phyloP scores from a whole-genome alignment of 2,329 filamentous ascomycete species.

The Pseudocercospora cruenta region DNA sequence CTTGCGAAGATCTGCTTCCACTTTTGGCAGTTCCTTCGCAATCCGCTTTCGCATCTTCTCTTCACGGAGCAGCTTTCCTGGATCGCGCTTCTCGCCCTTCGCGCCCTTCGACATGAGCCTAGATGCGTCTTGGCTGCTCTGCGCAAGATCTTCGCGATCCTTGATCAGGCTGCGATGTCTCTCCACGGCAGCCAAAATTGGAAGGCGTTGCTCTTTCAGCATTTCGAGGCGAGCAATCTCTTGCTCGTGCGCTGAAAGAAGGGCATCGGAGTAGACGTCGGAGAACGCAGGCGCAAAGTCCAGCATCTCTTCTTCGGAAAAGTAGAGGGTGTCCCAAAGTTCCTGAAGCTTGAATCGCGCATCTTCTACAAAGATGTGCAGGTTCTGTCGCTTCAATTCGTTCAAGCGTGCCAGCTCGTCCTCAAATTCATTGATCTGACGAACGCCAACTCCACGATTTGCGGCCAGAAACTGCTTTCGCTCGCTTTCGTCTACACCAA shows the following conservation, averaged over 20 bases:
- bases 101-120: slow-evolving; percentile 87
- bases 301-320: slow-evolving; percentile 97
- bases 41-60: slow-evolving; percentile 99
- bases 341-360: slow-evolving; percentile 87
- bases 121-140: slow-evolving; percentile 92
- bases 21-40: slow-evolving; percentile 90
- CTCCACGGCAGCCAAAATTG: slow-evolving; percentile 80
- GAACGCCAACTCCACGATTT: slow-evolving; percentile 87
- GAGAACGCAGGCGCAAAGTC: slow-evolving; percentile 91
- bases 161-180: slow-evolving; percentile 79
- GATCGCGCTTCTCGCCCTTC: slow-evolving; percentile 92
- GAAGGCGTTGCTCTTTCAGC: slow-evolving; percentile 83
- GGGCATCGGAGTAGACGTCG: slow-evolving; percentile 93
- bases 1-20: slow-evolving; percentile 80
- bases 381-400: slow-evolving; percentile 90
- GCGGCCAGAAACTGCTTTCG: slow-evolving; percentile 81
- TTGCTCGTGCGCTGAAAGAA: slow-evolving; percentile 90
- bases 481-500: slow-evolving; percentile 80
- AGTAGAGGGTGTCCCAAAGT: slow-evolving; percentile 91
- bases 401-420: slow-evolving; percentile 85
- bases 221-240: slow-evolving; percentile 83
- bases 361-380: slow-evolving; percentile 95
- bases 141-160: slow-evolving; percentile 84
- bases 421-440: slow-evolving; percentile 94
- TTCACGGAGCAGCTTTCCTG: slow-evolving; percentile 87